Base-by-base conservation (phyloP, 2,329 filamentous ascomycete genomes). In the Macrophomina pseudophaseolina region DNA sequence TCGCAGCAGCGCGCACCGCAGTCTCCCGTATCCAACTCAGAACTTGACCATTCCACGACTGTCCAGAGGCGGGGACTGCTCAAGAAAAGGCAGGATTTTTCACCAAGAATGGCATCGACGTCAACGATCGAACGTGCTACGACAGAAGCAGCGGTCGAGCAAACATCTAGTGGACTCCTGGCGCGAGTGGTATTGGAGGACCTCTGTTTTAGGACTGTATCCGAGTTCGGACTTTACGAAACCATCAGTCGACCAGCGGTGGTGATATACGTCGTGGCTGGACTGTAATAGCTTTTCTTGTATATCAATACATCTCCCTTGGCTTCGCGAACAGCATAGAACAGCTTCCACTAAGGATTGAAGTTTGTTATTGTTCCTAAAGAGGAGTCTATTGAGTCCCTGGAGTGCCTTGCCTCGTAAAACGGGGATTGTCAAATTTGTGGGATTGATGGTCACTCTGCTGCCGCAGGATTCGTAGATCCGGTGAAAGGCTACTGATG, bases 161-260 rank as follows among this genome's bases (percentile, higher is more conserved):
- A 77, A n/a, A 35, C 42, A 28, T 30, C 44, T 11, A 49, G 42
- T 28, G 73, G 42, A 14, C 58, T 62, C 32, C 44, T 32, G 8
- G 72, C 75, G 1, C 73, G 71, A 38, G 75, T 70, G 0, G 70
- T 72, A 51, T 33, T 77, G 56, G 76, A 77, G 64, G 74, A 77
- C 59, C 71, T 77, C 16, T 75, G 73, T 42, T 67, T 77, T 68
- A 69, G 76, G 54, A 77, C 75, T 5, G 69, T 74, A 60, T 76
- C 70, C 63, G 75, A 76, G 32, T 78, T 78, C 69, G 75, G 75
- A 38, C 66, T 78, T 5, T 78, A 75, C 49, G 75, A 77, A 68
- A 77, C 76, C 1, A 72, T 77, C n/a, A 56, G 30, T 46, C 48
- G 63, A 14, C 52, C 49, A 23, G 52, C 51, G 4, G 49, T 65